phyloP scores from a whole-genome alignment of 108 stramenopile species.

The Conticribra guillardii region DNA sequence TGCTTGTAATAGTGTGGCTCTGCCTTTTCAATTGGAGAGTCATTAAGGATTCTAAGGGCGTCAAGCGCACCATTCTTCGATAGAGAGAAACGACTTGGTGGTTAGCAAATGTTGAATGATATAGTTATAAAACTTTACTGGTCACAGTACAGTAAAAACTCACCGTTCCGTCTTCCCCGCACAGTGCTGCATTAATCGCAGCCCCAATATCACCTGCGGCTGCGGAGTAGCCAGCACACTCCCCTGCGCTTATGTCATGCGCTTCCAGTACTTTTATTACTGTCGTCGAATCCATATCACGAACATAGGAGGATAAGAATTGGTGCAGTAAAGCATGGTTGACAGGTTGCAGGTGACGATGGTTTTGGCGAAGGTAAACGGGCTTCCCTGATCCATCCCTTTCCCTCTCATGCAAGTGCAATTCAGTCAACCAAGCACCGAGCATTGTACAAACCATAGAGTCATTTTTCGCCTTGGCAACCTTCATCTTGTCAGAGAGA shows the following conservation, averaged over 20 bases:
- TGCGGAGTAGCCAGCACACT: constrained; percentile 77
- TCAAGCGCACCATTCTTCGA: constrained; percentile 66
- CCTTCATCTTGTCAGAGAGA: constrained; percentile 80
- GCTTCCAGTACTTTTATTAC: constrained; percentile 74
- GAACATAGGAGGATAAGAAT: constrained; percentile 74
- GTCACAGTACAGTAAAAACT: constrained; percentile 8
- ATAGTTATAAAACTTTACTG: not conserved
- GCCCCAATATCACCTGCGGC: constrained; percentile 76
- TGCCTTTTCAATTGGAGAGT: constrained; percentile 79
- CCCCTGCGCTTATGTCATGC: constrained; percentile 80
- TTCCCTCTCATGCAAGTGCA: constrained; percentile 73
- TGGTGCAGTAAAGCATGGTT: constrained; percentile 58
- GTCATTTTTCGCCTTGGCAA: constrained; percentile 70
- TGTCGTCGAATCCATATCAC: constrained; percentile 76
- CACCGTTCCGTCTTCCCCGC: constrained; percentile 57
- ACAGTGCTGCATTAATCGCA: constrained; percentile 73
- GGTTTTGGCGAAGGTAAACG: constrained; percentile 4
- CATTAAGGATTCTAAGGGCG: constrained; percentile 71
- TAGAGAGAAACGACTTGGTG: not conserved
- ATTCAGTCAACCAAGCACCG: constrained; percentile 85
- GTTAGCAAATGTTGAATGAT: not conserved
- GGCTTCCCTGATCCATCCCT: constrained; percentile 19
- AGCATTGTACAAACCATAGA: constrained; percentile 82
- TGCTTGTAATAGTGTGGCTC: constrained; percentile 86
- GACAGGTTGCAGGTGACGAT: constrained; percentile 31